These are phyloP conservation scores for Cystobasidium sp. DNA, from an alignment of 1,284 basidiomycete genomes.

Conservation along the genomic window DNA sequence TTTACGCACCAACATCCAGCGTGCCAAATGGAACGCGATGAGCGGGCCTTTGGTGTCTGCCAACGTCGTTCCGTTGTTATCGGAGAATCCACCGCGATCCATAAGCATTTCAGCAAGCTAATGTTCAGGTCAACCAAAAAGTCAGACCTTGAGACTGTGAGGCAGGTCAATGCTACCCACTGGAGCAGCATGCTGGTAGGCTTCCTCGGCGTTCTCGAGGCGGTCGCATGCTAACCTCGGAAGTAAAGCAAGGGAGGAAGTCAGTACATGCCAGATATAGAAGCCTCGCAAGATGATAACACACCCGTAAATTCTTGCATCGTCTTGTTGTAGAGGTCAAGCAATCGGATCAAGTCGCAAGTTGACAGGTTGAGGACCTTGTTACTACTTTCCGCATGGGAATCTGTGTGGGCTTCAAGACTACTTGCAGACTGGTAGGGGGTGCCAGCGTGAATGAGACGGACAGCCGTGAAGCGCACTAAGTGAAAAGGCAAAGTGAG, in stretches of 20 bases:
- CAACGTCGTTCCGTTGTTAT: background rate
- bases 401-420: background rate
- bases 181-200: no score
- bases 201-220: no score
- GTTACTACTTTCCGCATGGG: background rate
- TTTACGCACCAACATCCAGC: background rate
- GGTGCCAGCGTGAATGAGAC: conserved; percentile 1
- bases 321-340: conserved; percentile 21
- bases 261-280: background rate
- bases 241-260: no score
- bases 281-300: background rate
- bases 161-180: no score
- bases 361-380: background rate
- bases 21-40: background rate
- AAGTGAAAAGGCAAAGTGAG: background rate
- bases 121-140: no score
- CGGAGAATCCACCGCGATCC: background rate
- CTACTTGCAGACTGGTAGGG: background rate
- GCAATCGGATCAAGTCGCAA: conserved; percentile 1
- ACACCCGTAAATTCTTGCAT: conserved; percentile 11
- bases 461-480: conserved; percentile 12
- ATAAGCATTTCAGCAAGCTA: no score
- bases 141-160: no score
- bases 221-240: no score
- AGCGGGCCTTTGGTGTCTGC: background rate